Conservation (phyloP, 2,329 filamentous ascomycete genomes). For the Nannizziopsis arthrosporioides region DNA sequence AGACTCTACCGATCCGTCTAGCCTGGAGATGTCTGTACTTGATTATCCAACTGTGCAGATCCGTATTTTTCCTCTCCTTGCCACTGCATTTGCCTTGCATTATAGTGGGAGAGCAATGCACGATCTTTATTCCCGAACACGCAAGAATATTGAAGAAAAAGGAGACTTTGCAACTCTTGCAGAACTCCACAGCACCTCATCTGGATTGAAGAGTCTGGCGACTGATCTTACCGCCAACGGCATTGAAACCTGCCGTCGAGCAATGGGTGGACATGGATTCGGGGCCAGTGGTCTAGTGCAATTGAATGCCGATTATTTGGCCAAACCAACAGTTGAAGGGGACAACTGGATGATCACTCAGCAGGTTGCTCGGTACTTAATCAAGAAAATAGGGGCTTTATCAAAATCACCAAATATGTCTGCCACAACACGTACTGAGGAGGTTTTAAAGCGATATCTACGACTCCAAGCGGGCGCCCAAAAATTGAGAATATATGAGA, state of each 20-base stretch:
- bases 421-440: conserved; percentile 10
- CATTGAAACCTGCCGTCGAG: conserved; percentile 43
- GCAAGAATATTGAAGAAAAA: conserved; percentile 36
- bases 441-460: conserved; percentile 21
- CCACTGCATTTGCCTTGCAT: conserved; percentile 43
- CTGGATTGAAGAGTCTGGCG: conserved; percentile 43
- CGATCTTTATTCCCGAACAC: conserved; percentile 36
- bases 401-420: conserved; percentile 18
- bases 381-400: conserved; percentile 39
- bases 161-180: conserved; percentile 41
- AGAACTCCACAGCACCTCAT: conserved; percentile 44
- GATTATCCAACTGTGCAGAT: conserved; percentile 47
- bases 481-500: conserved; percentile 21
- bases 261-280: conserved; percentile 45
- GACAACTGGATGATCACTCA: conserved; percentile 50
- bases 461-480: conserved; percentile 22
- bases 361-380: conserved; percentile 40
- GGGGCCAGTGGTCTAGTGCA: conserved; percentile 43
- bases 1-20: conserved; percentile 27
- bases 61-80: conserved; percentile 42
- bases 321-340: conserved; percentile 45
- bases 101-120: conserved; percentile 38
- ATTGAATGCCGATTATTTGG: conserved; percentile 40
- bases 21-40: conserved; percentile 38
- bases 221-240: conserved; percentile 44